Conservation (phyloP, 306 rosid species). For the Hippophae rhamnoides region DNA sequence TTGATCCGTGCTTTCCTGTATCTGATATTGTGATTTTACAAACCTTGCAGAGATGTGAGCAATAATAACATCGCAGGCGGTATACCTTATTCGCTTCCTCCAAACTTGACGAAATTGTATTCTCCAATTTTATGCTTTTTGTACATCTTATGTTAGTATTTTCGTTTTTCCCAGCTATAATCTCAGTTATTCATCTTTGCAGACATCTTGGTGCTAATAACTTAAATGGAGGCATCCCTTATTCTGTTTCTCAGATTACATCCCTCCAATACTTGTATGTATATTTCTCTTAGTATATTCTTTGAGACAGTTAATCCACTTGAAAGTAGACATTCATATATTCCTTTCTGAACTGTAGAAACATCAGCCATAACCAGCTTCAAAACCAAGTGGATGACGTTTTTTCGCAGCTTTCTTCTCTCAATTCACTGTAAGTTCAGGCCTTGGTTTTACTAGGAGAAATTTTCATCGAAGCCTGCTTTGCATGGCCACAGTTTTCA, state of each 20-base stretch:
- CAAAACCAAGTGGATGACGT: constrained; percentile 42
- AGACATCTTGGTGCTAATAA: constrained; percentile 74
- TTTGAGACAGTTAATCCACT: constrained; percentile 11
- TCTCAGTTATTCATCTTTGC: constrained; percentile 21
- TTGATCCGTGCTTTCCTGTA: constrained; percentile 2
- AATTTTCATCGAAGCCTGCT: background rate
- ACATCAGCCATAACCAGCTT: constrained; percentile 76
- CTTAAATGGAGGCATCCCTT: constrained; percentile 54
- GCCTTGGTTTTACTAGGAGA: constrained; percentile 4
- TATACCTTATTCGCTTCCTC: constrained; percentile 65
- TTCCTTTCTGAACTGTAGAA: constrained; percentile 43
- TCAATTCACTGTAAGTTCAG: constrained; percentile 54
- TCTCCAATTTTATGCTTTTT: constrained; percentile 23
- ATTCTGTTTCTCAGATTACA: constrained; percentile 41
- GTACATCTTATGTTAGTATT: background rate
- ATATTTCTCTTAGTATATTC: constrained; percentile 16
- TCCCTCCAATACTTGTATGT: constrained; percentile 71
- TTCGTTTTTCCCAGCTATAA: background rate
- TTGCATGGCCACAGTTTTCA: constrained; percentile 12
- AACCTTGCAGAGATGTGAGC: constrained; percentile 73
- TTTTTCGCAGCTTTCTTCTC: constrained; percentile 62
- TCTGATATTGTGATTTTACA: constrained; percentile 16
- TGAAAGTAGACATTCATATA: constrained; percentile 14
- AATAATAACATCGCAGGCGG: constrained; percentile 51
- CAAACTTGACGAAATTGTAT: constrained; percentile 56